Percentiles rank a stretch among this genome's conserved stretches.
Conservation (phyloP, 1,284 basidiomycete genomes). For the Spongiforma sp. region DNA sequence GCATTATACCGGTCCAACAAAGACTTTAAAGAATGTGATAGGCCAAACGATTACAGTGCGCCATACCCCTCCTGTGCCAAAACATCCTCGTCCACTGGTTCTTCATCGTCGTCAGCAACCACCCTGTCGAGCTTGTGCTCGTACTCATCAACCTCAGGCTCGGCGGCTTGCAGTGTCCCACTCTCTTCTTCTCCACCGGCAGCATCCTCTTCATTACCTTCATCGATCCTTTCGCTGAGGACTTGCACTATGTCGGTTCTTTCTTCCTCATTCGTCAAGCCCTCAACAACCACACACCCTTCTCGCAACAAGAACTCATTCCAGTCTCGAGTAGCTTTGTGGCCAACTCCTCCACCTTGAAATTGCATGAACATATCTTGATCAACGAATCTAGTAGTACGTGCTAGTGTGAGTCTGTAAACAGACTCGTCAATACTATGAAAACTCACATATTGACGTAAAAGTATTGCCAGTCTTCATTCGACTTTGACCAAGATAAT, state of each 20-base stretch:
- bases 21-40: too few relatives aligned
- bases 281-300: too few relatives aligned
- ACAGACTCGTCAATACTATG: background rate
- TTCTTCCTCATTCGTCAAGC: background rate
- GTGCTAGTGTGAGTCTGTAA: too few relatives aligned
- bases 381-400: background rate
- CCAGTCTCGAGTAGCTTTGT: background rate
- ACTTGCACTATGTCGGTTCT: background rate
- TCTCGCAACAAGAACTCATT: background rate
- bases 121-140: background rate
- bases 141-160: background rate
- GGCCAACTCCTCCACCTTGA: constrained; percentile 1
- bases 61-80: background rate
- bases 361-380: background rate
- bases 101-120: background rate
- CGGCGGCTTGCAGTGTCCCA: background rate
- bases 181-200: background rate
- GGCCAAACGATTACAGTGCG: constrained; percentile 1
- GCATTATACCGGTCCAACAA: too few relatives aligned
- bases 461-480: background rate
- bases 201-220: background rate
- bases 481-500: background rate
- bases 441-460: background rate
- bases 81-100: background rate
- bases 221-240: too few relatives aligned